Base-by-base conservation (phyloP, 257 asterid genomes). In the Salvia splendens region DNA sequence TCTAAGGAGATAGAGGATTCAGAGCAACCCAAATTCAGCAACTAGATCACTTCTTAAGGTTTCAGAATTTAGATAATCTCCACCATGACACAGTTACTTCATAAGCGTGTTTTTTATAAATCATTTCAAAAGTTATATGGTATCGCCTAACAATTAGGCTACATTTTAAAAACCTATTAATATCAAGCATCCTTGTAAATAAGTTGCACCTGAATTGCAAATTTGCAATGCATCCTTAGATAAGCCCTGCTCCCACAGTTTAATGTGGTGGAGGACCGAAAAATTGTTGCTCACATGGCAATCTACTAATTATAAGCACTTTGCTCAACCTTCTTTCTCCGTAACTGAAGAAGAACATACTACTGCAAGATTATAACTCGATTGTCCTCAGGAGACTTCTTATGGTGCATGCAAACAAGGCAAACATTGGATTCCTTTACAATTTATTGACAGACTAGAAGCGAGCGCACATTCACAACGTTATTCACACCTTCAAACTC, bases 301-400 rank as follows among this genome's bases (percentile, higher is more conserved):
- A 20, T 4, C 30, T 42, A 17, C 38, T 61, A 47, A 30, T 24
- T 35, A 47, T 7, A 38, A 38, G 54, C 67, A 57, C 12, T 28
- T 17, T 61, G 64, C 38, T 38, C 30, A 45, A 43, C 41, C 16
- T 10, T 10, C 35, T 57, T 8, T 46, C 64, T 32, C 60, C 60
- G 41, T 63, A 63, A 45, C 24, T 36, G 41, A n/a, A 55, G 32
- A 71, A 63, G 66, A 24, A 11, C 43, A 33, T 59, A 65, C 12
- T 55, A 56, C 28, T 24, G 20, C 53, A 9, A 30, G 24, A 20
- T 20, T 20, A 20, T 20, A 20, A 20, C 48, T 52, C 3, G 59
- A 53, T 20, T 47, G 8, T 12, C 59, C 33, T 17, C 62, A 52
- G 8, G 20, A 17, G 36, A n/a, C 55, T 36, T 10, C 14, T 8